Evolutionary conservation across 1,284 basidiomycete species (phyloP), one percentile per base, ranked within the genome.

Genomic region (Apiotrichum sp.): DNA sequence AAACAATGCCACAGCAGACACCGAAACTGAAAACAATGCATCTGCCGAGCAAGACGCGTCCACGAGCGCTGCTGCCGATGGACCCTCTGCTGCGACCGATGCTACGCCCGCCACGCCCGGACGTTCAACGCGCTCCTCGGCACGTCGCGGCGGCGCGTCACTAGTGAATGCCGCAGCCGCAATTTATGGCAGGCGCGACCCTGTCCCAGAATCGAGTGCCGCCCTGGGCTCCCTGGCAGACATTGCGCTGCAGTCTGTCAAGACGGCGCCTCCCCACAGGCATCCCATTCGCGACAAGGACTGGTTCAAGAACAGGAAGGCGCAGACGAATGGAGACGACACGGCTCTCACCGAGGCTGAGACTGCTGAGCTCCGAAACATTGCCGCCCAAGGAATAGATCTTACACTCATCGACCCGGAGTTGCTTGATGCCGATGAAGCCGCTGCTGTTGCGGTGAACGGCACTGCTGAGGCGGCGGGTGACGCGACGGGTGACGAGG

Each of bases 341-440:
- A 8, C 36, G 7, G 13, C 36, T 13, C 13, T 13, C 34, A 14
- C 6, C n/a, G 45, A 35, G 29, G 34, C 33, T 5, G n/a, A 13
- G 7, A 10, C 45, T 6, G 45, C 33, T 9, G 33, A 47, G 33
- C 33, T 14, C 1, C 45, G 13, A 13, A 13, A 8, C 36, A 38
- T 38, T 13, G 36, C 13, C 36, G 36, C 36, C 36, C 36, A 57
- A 22, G 13, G 45, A 55, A 38, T 64, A 52, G 13, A 50, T 11
- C 4, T 53, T 41, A 45, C 47, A 14, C 14, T 55, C 46, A n/a
- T 46, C 34, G 29, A 58, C 44, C 22, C 49, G 32, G 39, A 58
- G 40, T 46, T 42, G 33, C 53, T 35, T 22, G 22, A 22, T 22
- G 22, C 22, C 22, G 22, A 22, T 22, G 22, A 22, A 22, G 22